Conservation (phyloP, 139 green algal species). For the Yamagishiella unicocca region DNA sequence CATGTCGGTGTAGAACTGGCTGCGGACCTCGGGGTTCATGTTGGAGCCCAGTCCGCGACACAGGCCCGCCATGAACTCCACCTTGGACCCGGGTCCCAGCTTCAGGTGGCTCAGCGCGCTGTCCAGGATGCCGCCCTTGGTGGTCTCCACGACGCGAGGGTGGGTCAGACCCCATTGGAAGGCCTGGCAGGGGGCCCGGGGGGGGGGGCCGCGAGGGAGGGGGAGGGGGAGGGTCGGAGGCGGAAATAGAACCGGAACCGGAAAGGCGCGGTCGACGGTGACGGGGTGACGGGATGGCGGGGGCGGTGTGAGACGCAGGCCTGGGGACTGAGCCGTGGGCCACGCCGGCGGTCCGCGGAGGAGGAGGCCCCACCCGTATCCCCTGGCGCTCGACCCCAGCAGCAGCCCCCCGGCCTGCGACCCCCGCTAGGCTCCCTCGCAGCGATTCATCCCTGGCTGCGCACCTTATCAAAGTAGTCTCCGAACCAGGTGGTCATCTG, state of each 20-base stretch:
- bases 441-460: too few species aligned
- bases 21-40: slow-evolving; percentile 56
- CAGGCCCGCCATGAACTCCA: slow-evolving; percentile 65
- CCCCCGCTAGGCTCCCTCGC: too few species aligned
- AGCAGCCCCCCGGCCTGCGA: too few species aligned
- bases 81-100: slow-evolving; percentile 46
- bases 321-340: too few species aligned
- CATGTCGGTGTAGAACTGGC: slow-evolving; percentile 65
- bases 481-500: slow-evolving; percentile 29
- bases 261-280: neutral
- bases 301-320: too few species aligned
- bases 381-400: too few species aligned
- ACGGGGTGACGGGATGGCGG: too few species aligned
- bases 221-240: slow-evolving; percentile 40
- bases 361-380: too few species aligned
- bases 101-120: slow-evolving; percentile 66
- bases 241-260: neutral
- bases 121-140: slow-evolving; percentile 62
- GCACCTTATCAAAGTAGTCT: slow-evolving; percentile 36
- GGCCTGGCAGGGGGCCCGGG: too few species aligned
- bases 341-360: too few species aligned
- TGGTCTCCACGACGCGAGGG: slow-evolving; percentile 65
- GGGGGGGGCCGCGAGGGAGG: too few species aligned
- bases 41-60: slow-evolving; percentile 72
- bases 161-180: slow-evolving; percentile 62